phyloP scores from a whole-genome alignment of 164 flowering plant species.

The Magnolia changhungtana region DNA sequence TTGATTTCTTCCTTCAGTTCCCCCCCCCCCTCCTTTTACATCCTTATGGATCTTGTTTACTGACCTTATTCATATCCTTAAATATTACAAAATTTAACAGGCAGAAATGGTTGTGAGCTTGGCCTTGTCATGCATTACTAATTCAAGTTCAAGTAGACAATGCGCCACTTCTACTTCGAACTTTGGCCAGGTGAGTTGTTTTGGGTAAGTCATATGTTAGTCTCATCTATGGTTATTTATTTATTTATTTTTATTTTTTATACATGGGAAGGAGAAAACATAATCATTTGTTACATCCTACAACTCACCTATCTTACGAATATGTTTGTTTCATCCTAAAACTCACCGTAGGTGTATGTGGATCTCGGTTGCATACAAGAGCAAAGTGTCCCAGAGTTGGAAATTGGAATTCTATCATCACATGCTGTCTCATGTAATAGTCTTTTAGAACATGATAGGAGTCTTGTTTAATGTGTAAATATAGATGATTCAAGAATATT shows the following conservation, averaged over 20 bases:
- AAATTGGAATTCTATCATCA: too few species aligned
- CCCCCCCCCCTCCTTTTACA: not conserved
- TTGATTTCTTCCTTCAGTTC: not conserved
- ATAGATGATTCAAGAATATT: too few species aligned
- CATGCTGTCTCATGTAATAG: too few species aligned
- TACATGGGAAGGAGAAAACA: not conserved
- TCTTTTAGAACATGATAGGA: too few species aligned
- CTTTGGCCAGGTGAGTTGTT: slow-evolving; percentile 56
- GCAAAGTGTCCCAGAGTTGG: too few species aligned
- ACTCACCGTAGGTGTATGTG: too few species aligned
- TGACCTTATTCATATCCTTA: slow-evolving; percentile 1
- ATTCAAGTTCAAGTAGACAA: slow-evolving; percentile 30
- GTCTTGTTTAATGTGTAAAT: too few species aligned
- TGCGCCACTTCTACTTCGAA: slow-evolving; percentile 28
- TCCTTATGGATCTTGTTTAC: not conserved
- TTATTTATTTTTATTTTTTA: not conserved
- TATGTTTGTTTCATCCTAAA: not conserved
- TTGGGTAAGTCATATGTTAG: not conserved
- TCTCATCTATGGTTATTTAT: not conserved
- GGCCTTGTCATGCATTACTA: slow-evolving; percentile 58
- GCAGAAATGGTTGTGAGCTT: slow-evolving; percentile 53
- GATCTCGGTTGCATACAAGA: too few species aligned
- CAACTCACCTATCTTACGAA: not conserved
- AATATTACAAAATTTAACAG: slow-evolving; percentile 27
- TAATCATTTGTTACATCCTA: not conserved